These are phyloP conservation scores for Floccularia luteovirens DNA, from an alignment of 768 basidiomycete genomes.

Conservation along the genomic window DNA sequence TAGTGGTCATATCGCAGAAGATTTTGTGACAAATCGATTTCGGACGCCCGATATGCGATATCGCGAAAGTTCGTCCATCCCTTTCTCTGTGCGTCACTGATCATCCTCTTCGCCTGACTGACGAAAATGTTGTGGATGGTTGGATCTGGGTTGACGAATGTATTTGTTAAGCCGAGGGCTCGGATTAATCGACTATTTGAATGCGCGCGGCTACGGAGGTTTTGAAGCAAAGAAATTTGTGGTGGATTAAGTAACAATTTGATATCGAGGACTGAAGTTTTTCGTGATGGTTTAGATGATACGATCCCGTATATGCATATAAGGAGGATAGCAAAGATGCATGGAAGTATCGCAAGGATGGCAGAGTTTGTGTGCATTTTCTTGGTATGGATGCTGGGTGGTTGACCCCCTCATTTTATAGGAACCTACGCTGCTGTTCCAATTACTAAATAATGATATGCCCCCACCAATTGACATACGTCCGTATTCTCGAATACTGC, in stretches of 20 bases:
- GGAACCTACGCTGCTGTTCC: no score
- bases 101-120: constrained; percentile 16
- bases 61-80: constrained; percentile 27
- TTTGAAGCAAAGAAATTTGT: neutral
- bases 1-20: constrained; percentile 25
- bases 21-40: constrained; percentile 11
- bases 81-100: constrained; percentile 15
- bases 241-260: neutral
- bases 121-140: constrained; percentile 27
- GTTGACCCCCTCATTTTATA: no score
- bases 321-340: no score
- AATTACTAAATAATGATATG: no score
- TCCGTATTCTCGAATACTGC: no score
- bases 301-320: no score
- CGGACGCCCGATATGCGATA: constrained; percentile 20
- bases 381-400: no score
- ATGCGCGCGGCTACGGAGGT: constrained; percentile 20
- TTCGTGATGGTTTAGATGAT: no score
- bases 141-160: constrained; percentile 38
- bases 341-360: no score
- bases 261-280: no score
- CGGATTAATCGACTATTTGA: constrained; percentile 26
- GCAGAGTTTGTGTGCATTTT: no score
- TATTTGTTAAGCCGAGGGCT: constrained; percentile 33
- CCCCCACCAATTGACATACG: no score